These are phyloP conservation scores for Pseudogymnoascus sp. DNA, from an alignment of 2,329 filamentous ascomycete genomes.

Conservation along the genomic window DNA sequence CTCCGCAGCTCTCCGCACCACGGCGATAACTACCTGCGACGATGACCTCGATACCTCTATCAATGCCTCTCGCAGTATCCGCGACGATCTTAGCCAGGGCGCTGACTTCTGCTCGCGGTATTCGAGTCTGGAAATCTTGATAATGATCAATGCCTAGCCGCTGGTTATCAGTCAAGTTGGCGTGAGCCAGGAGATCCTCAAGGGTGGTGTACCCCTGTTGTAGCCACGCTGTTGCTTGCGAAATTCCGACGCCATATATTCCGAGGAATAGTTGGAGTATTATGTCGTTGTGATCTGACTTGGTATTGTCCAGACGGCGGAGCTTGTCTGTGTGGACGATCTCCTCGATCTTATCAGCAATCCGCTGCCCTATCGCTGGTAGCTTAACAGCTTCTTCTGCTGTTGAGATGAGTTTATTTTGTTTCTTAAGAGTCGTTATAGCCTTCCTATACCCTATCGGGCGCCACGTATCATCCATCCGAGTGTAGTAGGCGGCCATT, in stretches of 20 bases:
- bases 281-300: conserved; percentile 55
- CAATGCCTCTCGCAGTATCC: conserved; percentile 47
- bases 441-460: conserved; percentile 66
- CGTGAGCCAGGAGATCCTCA: conserved; percentile 56
- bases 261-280: conserved; percentile 62
- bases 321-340: conserved; percentile 69
- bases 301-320: conserved; percentile 61
- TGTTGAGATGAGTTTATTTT: conserved; percentile 54
- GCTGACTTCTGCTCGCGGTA: conserved; percentile 68
- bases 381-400: conserved; percentile 60
- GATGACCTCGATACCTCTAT: conserved; percentile 58
- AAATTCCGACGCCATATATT: conserved; percentile 69
- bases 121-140: conserved; percentile 67
- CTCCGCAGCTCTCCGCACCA: conserved; percentile 63
- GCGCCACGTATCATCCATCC: conserved; percentile 70
- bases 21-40: conserved; percentile 80
- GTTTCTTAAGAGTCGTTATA: conserved; percentile 62
- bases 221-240: conserved; percentile 67
- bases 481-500: conserved; percentile 70
- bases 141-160: conserved; percentile 70
- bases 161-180: conserved; percentile 60
- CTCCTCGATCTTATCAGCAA: conserved; percentile 83
- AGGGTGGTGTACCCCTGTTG: conserved; percentile 65
- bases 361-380: conserved; percentile 58
- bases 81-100: conserved; percentile 58